These are phyloP conservation scores for Pelargonium nanum DNA, from an alignment of 345 rosid genomes.

Conservation along the genomic window DNA sequence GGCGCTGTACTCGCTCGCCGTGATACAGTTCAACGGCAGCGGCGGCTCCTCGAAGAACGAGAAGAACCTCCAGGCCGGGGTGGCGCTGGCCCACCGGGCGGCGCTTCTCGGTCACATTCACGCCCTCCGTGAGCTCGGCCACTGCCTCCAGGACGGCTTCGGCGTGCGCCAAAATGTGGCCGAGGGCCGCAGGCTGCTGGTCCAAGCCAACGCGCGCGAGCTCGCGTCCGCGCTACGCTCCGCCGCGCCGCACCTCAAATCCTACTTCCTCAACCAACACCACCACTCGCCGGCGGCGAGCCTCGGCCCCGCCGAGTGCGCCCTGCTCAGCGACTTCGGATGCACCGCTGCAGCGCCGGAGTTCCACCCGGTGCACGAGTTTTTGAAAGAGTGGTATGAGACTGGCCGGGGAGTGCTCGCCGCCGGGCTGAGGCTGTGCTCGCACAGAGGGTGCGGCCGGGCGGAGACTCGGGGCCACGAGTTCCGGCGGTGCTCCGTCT, in stretches of 20 bases:
- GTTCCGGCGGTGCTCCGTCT: constrained; percentile 85
- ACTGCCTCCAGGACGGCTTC: constrained; percentile 6
- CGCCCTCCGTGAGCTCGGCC: neutral
- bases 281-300: neutral
- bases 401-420: constrained; percentile 17
- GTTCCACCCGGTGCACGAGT: constrained; percentile 14
- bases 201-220: constrained; percentile 1
- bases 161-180: neutral
- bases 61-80: constrained; percentile 86
- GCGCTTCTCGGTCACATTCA: constrained; percentile 21
- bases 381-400: constrained; percentile 73
- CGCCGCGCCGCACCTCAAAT: too few species aligned
- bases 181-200: neutral
- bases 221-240: neutral
- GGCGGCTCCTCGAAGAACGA: constrained; percentile 92
- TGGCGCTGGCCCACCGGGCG: constrained; percentile 80
- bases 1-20: constrained; percentile 73
- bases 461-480: constrained; percentile 89
- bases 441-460: constrained; percentile 78
- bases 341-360: fast-evolving
- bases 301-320: neutral
- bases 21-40: constrained; percentile 95
- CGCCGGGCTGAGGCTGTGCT: constrained; percentile 69
- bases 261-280: neutral
- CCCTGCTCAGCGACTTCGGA: neutral